These are phyloP conservation scores for Solanum sejunctum DNA, from an alignment of 257 asterid genomes.

Conservation along the genomic window DNA sequence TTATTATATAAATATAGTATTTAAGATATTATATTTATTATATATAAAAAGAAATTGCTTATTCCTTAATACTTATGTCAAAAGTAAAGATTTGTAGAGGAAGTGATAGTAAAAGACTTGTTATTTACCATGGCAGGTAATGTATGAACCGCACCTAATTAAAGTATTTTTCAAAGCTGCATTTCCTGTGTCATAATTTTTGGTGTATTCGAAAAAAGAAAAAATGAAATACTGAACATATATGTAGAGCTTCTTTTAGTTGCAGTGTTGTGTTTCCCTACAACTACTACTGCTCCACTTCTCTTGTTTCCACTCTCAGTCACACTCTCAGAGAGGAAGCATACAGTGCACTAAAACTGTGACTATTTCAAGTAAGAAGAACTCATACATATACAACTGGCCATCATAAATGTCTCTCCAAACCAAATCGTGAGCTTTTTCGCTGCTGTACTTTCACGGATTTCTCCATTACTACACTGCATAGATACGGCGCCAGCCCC, in stretches of 20 bases:
- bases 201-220: neutral
- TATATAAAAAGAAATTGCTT: no score
- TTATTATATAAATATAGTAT: no score
- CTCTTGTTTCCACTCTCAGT: neutral
- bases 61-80: no score
- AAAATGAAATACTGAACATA: neutral
- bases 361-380: neutral
- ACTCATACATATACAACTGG: neutral
- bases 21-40: no score
- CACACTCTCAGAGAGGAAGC: neutral
- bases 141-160: neutral
- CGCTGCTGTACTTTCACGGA: neutral
- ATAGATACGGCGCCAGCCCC: neutral
- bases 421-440: neutral
- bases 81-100: no score
- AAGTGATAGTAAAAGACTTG: no score
- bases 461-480: neutral
- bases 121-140: neutral
- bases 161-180: neutral
- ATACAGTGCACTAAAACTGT: neutral
- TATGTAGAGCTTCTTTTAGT: neutral
- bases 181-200: neutral
- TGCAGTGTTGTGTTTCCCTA: neutral
- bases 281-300: neutral
- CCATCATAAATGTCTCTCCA: neutral